Evolutionary conservation across 106 monocot species (phyloP), one percentile per base, ranked within the genome.

Genomic region (Dendrobium nobile): DNA sequence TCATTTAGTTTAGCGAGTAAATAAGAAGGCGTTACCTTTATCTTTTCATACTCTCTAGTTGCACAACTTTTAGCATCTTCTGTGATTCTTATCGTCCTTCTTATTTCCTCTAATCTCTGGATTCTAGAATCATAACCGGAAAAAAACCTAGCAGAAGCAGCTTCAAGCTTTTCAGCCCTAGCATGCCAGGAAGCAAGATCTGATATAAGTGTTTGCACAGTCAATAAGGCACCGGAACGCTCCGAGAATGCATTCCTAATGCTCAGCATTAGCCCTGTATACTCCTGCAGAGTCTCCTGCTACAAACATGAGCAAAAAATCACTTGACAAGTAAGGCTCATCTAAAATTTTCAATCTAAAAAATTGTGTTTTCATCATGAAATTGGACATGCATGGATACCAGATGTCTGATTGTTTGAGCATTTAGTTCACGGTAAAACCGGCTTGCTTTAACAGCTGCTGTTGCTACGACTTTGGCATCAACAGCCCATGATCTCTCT

Each of bases 381-480:
- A 67, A 72, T 45, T 16, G 16, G 16, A 79, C 55, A 10, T 56
- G 22, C 5, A 44, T 61, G 28, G 61, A 84, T 92, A 96, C 96
- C 93, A 96, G 68, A 80, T 94, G 86, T 84, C 92, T 96, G 17
- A 94, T 92, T 15, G 88, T 88, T 44, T 94, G 92, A 51, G 92
- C 77, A 87, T 92, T 96, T 20, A 89, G 83, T 86, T 96, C 96
- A 77, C 96, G 83, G 81, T 85, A 94, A 20, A 86, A 82, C 86
- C 96, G 87, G 82, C 96, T 94, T 70, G 93, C 87, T 86, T 91
- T 93, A 78, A 96, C 92, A 83, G 93, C 90, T 87, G 96, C 91
- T 28, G 96, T 94, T 61, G 90, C 96, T 54, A 93, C 41, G 41
- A 51, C 24, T 79, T 90, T 88, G 59, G 82, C 78, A 80, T 93